These are phyloP conservation scores for Volutella citrinella DNA, from an alignment of 2,329 filamentous ascomycete genomes.

Conservation along the genomic window DNA sequence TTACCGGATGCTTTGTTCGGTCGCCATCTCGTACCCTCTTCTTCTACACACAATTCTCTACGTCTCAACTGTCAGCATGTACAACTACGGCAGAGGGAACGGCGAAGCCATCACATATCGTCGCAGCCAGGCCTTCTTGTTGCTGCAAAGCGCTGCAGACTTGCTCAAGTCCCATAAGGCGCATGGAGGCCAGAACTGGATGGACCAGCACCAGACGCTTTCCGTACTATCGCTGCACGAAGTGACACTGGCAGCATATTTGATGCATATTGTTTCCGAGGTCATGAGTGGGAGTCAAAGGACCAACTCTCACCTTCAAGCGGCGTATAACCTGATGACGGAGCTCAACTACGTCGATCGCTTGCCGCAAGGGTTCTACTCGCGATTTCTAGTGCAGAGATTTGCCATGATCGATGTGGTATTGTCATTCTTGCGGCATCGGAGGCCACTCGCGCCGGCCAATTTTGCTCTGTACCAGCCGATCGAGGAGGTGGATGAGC, in stretches of 20 bases:
- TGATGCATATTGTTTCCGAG: constrained; percentile 8
- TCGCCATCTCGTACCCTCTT: constrained; percentile 4
- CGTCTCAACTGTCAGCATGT: constrained; percentile 9
- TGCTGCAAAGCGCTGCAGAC: not conserved
- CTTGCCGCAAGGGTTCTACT: constrained; percentile 1
- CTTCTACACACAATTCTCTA: constrained; percentile 7
- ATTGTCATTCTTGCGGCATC: constrained; percentile 1
- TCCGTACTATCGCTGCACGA: constrained; percentile 2
- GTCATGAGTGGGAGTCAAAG: constrained; percentile 8
- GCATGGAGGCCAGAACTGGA: no score
- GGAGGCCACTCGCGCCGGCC: not conserved
- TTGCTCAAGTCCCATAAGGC: not conserved
- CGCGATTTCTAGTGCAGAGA: constrained; percentile 1
- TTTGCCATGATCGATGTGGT: constrained; percentile 3
- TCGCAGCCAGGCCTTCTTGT: constrained; percentile 4
- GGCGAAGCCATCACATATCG: constrained; percentile 1
- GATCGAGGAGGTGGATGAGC: not conserved
- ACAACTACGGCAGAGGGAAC: constrained; percentile 4
- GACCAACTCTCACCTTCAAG: constrained; percentile 1
- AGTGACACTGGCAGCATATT: constrained; percentile 6
- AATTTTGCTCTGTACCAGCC: constrained; percentile 1
- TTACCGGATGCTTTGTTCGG: constrained; percentile 1
- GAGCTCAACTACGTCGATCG: not conserved
- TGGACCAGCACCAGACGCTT: not conserved
- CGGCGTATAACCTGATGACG: not conserved